These are phyloP conservation scores for Mucor racemosus DNA, from an alignment of 371 early-diverging fungal genomes.

Conservation along the genomic window DNA sequence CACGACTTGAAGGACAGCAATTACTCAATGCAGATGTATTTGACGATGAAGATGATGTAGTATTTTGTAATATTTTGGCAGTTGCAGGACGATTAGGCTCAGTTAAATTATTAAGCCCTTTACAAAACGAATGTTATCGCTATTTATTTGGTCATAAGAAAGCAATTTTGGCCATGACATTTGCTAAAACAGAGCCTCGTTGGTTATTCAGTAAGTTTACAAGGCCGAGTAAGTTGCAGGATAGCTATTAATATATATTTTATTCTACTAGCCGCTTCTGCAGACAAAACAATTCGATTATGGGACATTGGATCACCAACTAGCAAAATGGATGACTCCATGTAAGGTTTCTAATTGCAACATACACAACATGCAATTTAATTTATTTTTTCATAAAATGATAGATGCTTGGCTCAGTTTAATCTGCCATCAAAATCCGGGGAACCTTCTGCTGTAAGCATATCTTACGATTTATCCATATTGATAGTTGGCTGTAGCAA, in stretches of 20 bases:
- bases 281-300: constrained; percentile 57
- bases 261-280: constrained; percentile 47
- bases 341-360: constrained; percentile 21
- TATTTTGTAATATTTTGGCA: constrained; percentile 47
- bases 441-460: constrained; percentile 34
- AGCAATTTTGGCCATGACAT: constrained; percentile 45
- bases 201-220: constrained; percentile 59
- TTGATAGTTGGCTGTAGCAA: constrained; percentile 40
- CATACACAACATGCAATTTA: background rate
- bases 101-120: constrained; percentile 60
- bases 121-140: constrained; percentile 59
- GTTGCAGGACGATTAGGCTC: constrained; percentile 61
- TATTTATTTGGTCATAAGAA: constrained; percentile 60
- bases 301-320: constrained; percentile 65
- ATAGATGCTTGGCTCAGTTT: constrained; percentile 49
- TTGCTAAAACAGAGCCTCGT: constrained; percentile 52
- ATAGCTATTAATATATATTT: background rate
- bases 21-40: constrained; percentile 1
- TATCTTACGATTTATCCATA: constrained; percentile 31
- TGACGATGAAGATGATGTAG: constrained; percentile 22
- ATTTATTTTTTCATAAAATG: too few relatives aligned
- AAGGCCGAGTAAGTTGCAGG: too few relatives aligned
- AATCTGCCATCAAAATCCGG: constrained; percentile 22
- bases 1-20: constrained; percentile 30
- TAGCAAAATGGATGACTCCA: constrained; percentile 29